Evolutionary conservation across 2,329 filamentous ascomycete genomes (phyloP).

Genomic region (Coccinonectria pachysandricola): DNA sequence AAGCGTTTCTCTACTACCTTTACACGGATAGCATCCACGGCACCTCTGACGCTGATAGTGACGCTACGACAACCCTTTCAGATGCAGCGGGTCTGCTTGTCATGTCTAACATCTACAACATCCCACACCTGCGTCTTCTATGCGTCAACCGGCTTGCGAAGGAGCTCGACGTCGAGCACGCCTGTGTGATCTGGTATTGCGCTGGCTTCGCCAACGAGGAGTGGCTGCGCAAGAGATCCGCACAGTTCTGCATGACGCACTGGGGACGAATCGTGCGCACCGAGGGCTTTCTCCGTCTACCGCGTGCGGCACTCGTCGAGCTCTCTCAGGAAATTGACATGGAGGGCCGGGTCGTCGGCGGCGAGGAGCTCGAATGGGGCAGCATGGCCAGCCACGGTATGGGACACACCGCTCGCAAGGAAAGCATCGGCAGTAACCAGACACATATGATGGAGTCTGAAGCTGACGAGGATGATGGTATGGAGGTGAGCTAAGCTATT

Average conservation of each 20-base stretch:
- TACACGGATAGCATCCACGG: slow-evolving; percentile 85
- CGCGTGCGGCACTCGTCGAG: slow-evolving; percentile 71
- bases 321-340: slow-evolving; percentile 88
- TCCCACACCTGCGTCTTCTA: slow-evolving; percentile 80
- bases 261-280: slow-evolving; percentile 94
- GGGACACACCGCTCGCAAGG: slow-evolving; percentile 37
- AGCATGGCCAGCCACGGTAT: slow-evolving; percentile 32
- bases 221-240: slow-evolving; percentile 83
- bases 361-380: slow-evolving; percentile 63
- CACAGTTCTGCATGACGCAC: slow-evolving; percentile 79
- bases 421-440: slow-evolving; percentile 49
- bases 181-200: slow-evolving; percentile 93
- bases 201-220: slow-evolving; percentile 84
- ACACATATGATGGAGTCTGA: slow-evolving; percentile 49
- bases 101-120: slow-evolving; percentile 97
- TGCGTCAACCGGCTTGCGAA: slow-evolving; percentile 84
- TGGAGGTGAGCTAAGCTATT: slow-evolving; percentile 48
- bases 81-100: slow-evolving; percentile 92
- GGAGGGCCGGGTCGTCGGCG: slow-evolving; percentile 82
- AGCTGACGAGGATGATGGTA: slow-evolving; percentile 50
- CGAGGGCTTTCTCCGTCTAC: slow-evolving; percentile 72
- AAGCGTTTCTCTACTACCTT: slow-evolving; percentile 89
- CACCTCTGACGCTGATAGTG: slow-evolving; percentile 41
- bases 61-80: slow-evolving; percentile 65
- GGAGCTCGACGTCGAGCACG: slow-evolving; percentile 89